Conservation (phyloP, 768 basidiomycete genomes). For the Boletellus emodensis region DNA sequence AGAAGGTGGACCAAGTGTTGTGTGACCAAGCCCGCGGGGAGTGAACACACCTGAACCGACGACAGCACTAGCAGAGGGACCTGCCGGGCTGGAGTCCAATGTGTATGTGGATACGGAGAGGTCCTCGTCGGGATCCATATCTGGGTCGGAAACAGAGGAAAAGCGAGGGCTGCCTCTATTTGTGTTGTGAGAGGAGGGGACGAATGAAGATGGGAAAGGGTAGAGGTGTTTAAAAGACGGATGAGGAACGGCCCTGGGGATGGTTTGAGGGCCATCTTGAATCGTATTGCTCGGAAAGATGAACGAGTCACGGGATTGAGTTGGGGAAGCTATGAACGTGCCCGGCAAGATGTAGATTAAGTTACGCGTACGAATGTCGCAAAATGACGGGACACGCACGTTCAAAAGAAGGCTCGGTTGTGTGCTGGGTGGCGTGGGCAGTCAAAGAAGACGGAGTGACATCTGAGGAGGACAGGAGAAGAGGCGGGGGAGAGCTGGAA, state of each 20-base stretch:
- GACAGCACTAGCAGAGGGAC: slow-evolving; percentile 1
- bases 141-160: slow-evolving; percentile 21
- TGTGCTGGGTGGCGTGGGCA: slow-evolving; percentile 15
- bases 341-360: slow-evolving; percentile 1
- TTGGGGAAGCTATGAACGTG: slow-evolving; percentile 25
- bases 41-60: slow-evolving; percentile 15
- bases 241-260: slow-evolving; percentile 7
- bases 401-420: slow-evolving; percentile 20
- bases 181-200: slow-evolving; percentile 17
- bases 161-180: slow-evolving; percentile 22
- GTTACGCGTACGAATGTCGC: slow-evolving; percentile 11
- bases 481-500: neutral
- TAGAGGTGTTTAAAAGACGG: slow-evolving; percentile 16
- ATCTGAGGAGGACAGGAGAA: neutral
- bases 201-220: slow-evolving; percentile 23
- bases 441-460: slow-evolving; percentile 3
- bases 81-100: slow-evolving; percentile 17
- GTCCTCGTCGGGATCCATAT: slow-evolving; percentile 23
- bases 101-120: slow-evolving; percentile 31
- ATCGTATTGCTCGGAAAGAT: slow-evolving; percentile 34
- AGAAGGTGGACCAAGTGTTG: slow-evolving; percentile 26
- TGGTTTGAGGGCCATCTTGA: slow-evolving; percentile 27
- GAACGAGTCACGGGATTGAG: slow-evolving; percentile 34
- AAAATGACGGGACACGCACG: slow-evolving; percentile 18
- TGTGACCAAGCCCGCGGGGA: slow-evolving; percentile 21